These are phyloP conservation scores for Leccinum olivaceopallidum DNA, from an alignment of 768 basidiomycete genomes.

Conservation along the genomic window DNA sequence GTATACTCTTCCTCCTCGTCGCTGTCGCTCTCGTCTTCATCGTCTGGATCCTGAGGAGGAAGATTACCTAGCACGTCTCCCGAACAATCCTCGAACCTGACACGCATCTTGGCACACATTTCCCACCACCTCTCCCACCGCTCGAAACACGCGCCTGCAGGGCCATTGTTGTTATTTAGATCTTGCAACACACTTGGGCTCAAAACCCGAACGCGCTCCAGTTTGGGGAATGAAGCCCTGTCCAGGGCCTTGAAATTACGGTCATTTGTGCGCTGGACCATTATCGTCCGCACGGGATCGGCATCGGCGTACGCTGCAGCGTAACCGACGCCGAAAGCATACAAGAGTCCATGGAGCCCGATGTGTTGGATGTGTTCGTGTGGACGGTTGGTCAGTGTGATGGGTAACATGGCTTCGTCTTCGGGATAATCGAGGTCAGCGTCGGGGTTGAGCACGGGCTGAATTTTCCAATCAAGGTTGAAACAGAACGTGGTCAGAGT, in stretches of 20 bases:
- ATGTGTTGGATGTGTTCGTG: slow-evolving; percentile 59
- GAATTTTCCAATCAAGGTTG: slow-evolving; percentile 74
- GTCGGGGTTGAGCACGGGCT: slow-evolving; percentile 17
- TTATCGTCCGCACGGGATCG: slow-evolving; percentile 44
- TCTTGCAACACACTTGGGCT: slow-evolving; percentile 55
- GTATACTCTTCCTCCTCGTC: slow-evolving; percentile 34
- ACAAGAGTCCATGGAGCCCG: slow-evolving; percentile 66
- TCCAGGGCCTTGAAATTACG: slow-evolving; percentile 57
- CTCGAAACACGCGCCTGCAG: slow-evolving; percentile 41
- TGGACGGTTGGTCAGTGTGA: slow-evolving; percentile 48
- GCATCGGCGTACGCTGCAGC: slow-evolving; percentile 42
- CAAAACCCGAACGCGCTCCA: slow-evolving; percentile 60
- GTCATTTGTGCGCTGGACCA: slow-evolving; percentile 62
- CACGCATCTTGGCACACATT: slow-evolving; percentile 45
- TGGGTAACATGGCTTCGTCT: slow-evolving; percentile 35
- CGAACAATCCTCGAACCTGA: slow-evolving; percentile 77
- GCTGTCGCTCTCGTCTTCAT: slow-evolving; percentile 35
- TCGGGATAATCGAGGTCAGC: slow-evolving; percentile 16
- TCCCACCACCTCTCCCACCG: slow-evolving; percentile 76
- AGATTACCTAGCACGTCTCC: slow-evolving; percentile 56
- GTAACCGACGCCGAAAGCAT: slow-evolving; percentile 68
- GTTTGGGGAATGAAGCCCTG: slow-evolving; percentile 56
- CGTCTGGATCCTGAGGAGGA: slow-evolving; percentile 32
- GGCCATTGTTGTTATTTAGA: slow-evolving; percentile 54
- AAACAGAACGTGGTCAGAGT: slow-evolving; percentile 63